Evolutionary conservation across 2,329 filamentous ascomycete species (phyloP).

Genomic region (Colletotrichum camelliae): DNA sequence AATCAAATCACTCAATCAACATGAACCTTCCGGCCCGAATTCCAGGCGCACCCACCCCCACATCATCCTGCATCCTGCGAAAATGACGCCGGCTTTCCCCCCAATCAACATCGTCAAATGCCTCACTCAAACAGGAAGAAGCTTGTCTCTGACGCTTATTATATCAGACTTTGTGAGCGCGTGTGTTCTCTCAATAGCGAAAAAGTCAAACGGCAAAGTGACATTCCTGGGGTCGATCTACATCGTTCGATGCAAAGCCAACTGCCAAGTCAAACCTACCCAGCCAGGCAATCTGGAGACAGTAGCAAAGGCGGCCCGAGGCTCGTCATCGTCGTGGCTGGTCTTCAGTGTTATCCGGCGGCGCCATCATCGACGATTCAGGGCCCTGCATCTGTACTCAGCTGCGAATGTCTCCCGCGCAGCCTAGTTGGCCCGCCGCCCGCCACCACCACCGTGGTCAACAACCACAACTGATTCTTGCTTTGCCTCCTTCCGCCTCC

Average conservation of each 20-base stretch:
- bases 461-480: constrained; percentile 4
- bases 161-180: background rate
- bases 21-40: constrained; percentile 12
- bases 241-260: background rate
- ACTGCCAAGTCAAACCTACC: background rate
- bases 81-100: background rate
- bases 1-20: background rate
- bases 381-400: background rate
- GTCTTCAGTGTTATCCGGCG: background rate
- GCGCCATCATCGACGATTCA: background rate
- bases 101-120: constrained; percentile 16
- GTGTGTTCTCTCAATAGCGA: background rate
- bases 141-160: background rate
- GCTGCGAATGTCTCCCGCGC: background rate
- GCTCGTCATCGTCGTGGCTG: constrained; percentile 5
- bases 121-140: constrained; percentile 6
- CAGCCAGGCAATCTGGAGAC: background rate
- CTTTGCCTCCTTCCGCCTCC: background rate
- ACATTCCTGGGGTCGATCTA: background rate
- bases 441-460: background rate
- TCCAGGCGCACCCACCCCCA: constrained; percentile 8
- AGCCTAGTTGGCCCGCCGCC: background rate
- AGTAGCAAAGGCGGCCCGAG: background rate
- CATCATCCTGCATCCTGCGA: constrained; percentile 4
- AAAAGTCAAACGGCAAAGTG: constrained; percentile 1